These are phyloP conservation scores for Magnolia sinica DNA, from an alignment of 164 flowering plant species.

Conservation along the genomic window DNA sequence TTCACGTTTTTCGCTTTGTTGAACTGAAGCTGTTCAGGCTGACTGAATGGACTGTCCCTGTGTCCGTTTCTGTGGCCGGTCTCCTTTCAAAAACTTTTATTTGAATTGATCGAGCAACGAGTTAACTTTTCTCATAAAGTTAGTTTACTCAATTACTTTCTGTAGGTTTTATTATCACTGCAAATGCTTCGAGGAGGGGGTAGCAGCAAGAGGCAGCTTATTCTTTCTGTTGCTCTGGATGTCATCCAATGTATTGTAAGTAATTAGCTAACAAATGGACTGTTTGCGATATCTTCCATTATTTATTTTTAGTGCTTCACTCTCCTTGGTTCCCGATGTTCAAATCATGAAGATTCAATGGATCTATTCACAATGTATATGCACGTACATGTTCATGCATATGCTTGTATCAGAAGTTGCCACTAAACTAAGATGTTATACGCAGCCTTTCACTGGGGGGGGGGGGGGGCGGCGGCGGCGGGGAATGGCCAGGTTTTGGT, in stretches of 20 bases:
- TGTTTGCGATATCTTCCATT: neutral
- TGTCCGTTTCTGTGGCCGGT: neutral
- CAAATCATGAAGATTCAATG: too few relatives aligned
- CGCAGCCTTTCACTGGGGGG: too few relatives aligned
- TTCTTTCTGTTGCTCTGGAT: constrained; percentile 22
- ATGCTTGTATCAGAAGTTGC: neutral
- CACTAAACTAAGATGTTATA: neutral
- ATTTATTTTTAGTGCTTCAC: neutral
- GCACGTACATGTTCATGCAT: too few relatives aligned
- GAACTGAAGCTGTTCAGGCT: neutral
- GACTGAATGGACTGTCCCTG: neutral
- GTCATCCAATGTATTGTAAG: constrained; percentile 26
- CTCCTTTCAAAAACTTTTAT: neutral
- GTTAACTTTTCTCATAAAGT: too few relatives aligned
- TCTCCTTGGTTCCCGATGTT: neutral
- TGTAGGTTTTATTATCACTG: constrained; percentile 29
- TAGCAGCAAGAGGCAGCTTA: constrained; percentile 19
- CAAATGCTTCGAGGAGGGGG: constrained; percentile 30
- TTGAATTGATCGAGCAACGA: neutral
- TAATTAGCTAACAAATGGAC: neutral
- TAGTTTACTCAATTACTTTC: neutral
- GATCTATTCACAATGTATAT: too few relatives aligned
- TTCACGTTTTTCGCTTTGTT: neutral
- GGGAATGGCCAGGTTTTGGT: too few relatives aligned
- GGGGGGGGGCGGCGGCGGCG: too few relatives aligned